Evolutionary conservation across 2,329 filamentous ascomycete species (phyloP), one percentile per base, ranked within the genome.

Genomic region (Venturia oleaginea): DNA sequence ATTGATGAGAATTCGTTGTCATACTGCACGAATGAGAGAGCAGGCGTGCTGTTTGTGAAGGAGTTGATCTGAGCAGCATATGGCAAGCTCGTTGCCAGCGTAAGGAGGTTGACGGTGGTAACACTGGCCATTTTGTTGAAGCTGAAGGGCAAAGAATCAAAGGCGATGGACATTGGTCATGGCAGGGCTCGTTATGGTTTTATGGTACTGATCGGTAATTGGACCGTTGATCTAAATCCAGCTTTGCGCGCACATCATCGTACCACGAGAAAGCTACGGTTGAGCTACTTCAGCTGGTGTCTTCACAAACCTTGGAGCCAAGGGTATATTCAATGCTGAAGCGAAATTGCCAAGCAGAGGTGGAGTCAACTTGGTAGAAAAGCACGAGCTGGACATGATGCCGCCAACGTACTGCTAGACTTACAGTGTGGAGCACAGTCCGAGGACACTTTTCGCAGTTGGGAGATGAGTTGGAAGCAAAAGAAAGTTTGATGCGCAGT

Each of bases 71-170:
- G 40, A 34, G 43, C 30, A 17, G 40, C 70, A 54, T 74, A 76
- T 27, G 61, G 64, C 2, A 71, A 68, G 51, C 74, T 71, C 17
- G 70, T 72, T 13, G 74, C 73, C 38, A 69, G 70, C 2, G 71
- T 68, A 32, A 73, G 66, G 30, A 76, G 66, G 60, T 76, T 71
- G 13, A 75, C 69, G 22, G 63, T 46, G 3, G 55, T 64, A 22
- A 64, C 51, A 37, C 34, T 46, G 22, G 55, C 17, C 55, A 61
- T 64, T 37, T n/a, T 61, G 19, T 32, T 27, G 17, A 34, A 57
- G 24, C n/a, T 6, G 5, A 19, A 34, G 8, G 30, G 30, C 0
- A 57, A 34, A 19, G 51, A 34, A 15, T 34, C 30, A 13, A n/a
- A 2, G n/a, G 27, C 19, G 51, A 57, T 19, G 27, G 10, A n/a